These are phyloP conservation scores for Irpex rosettiformis DNA, from an alignment of 1,284 basidiomycete species.

Conservation along the genomic window DNA sequence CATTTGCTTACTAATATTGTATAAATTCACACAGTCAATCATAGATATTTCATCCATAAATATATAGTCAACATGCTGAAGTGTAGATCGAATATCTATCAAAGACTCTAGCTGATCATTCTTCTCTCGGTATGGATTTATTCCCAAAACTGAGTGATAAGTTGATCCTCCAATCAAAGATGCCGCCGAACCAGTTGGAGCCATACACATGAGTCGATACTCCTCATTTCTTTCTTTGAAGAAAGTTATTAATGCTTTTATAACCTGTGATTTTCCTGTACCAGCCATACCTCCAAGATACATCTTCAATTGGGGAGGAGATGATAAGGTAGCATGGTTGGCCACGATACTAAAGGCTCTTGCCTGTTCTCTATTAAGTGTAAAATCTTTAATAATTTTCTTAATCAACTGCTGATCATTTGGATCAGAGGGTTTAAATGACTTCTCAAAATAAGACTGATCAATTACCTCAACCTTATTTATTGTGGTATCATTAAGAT, in stretches of 20 bases:
- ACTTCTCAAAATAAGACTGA: not conserved
- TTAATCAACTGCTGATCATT: not conserved
- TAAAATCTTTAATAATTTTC: not conserved
- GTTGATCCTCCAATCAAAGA: constrained; percentile 13
- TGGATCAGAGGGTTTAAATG: not conserved
- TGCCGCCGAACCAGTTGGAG: constrained; percentile 17
- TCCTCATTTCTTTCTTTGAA: constrained; percentile 7
- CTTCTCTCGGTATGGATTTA: not conserved
- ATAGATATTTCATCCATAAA: constrained; percentile 28
- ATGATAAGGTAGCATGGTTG: not conserved
- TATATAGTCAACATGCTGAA: constrained; percentile 22
- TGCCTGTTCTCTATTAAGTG: constrained; percentile 12
- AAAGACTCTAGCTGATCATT: not conserved
- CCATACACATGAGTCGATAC: constrained; percentile 9
- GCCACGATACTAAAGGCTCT: constrained; percentile 9
- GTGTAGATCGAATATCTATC: not conserved
- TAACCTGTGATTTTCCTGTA: constrained; percentile 34
- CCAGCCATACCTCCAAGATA: no score
- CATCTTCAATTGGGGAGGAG: constrained; percentile 14
- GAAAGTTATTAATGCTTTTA: constrained; percentile 25
- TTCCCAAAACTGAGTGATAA: constrained; percentile 14
- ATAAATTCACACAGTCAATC: constrained; percentile 11
- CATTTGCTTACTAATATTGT: constrained; percentile 8
- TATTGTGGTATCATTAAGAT: not conserved
- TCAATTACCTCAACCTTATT: not conserved